Conservation (phyloP, 2,329 filamentous ascomycete genomes). For the Aureobasidium namibiae region DNA sequence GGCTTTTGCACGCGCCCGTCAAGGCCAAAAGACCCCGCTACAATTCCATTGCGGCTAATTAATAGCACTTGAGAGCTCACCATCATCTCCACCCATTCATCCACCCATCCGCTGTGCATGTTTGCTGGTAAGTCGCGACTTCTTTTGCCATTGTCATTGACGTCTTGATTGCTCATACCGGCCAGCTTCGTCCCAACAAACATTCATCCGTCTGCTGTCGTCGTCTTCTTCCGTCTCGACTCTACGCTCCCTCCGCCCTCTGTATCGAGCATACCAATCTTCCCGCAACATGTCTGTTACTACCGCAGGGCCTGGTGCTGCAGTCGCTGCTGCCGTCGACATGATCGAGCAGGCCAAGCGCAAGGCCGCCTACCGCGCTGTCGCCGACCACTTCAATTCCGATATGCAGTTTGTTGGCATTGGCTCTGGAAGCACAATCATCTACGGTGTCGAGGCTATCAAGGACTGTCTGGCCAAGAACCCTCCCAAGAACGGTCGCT, state of each 20-base stretch:
- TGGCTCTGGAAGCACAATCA: conserved; percentile 72
- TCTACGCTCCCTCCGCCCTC: neutral
- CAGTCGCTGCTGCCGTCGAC: conserved; percentile 12
- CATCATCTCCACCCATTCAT: neutral
- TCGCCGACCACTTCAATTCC: conserved; percentile 61
- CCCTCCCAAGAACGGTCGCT: conserved; percentile 36
- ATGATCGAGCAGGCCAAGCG: conserved; percentile 64
- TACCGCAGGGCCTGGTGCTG: neutral
- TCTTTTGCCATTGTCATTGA: neutral
- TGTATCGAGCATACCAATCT: neutral
- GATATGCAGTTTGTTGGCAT: conserved; percentile 62
- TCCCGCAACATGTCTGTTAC: conserved; percentile 3
- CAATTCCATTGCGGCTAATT: conserved; percentile 1
- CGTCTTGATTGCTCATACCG: neutral
- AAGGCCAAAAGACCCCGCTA: neutral
- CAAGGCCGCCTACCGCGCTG: conserved; percentile 64
- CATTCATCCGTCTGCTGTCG: neutral
- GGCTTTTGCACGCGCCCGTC: neutral
- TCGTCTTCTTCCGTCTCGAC: neutral
- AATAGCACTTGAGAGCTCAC: neutral
- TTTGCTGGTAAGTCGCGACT: neutral
- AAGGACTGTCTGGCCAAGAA: conserved; percentile 43
- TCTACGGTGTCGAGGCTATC: conserved; percentile 80
- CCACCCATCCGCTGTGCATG: neutral
- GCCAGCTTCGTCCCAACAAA: conserved; percentile 1